Evolutionary conservation across 345 rosid species (phyloP), one percentile per base, ranked within the genome.

Genomic region (Crucihimalaya himalaica): DNA sequence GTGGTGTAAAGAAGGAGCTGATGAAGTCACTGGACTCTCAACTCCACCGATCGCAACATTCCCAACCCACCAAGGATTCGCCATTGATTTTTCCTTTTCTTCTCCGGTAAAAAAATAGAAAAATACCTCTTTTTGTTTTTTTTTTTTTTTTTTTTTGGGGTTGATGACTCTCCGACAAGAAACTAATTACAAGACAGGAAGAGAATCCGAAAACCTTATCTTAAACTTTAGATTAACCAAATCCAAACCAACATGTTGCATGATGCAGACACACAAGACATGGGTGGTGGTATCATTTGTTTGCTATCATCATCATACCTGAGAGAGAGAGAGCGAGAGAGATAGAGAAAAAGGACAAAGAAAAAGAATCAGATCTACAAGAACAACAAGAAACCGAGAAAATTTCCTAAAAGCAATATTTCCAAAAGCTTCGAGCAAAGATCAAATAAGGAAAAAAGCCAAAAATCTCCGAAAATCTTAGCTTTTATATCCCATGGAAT

Each of bases 1-100:
- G 54, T 79, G 81, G 37, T 84, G 88, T 63, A 82, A 80, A 14
- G 91, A 69, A 15, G 84, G 83, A 60, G 81, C 32, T 60, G 92
- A 56, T 46, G 89, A 29, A n/a, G 86, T 70, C 34, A 83, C 78
- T 20, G 81, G 81, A 68, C 63, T 68, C 16, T 86, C 96, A 10
- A 74, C 85, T 37, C 88, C 92, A 66, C 89, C 81, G 79, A 89
- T 89, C 25, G 84, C 87, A 67, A 77, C 84, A 72, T 87, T 86
- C 29, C 90, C 92, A 42, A 87, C 88, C 97, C 96, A 88, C 96
- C 96, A 90, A 6, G 88, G 91, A 75, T 87, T 89, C 34, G 96
- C 91, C 98, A 92, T 92, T 52, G 67, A 55, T 63, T 63, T 51
- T 45, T 8, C 31, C 13, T 3, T 43, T 15, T 20, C n/a, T 40